Conservation (phyloP, 805 yeast species). For the Kuraishia floccosa region DNA sequence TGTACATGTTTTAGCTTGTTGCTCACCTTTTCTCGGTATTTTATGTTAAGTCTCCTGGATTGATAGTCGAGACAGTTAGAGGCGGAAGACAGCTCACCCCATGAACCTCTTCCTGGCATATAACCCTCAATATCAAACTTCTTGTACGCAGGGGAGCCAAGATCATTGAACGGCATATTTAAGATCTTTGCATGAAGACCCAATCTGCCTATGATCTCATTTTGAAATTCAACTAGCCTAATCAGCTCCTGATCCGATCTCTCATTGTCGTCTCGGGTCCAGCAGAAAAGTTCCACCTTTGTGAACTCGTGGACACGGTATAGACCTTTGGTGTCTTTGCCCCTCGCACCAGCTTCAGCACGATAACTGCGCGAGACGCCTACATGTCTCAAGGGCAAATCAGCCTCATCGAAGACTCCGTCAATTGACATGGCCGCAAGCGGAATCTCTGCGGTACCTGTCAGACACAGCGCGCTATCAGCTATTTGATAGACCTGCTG, state of each 20-base stretch:
- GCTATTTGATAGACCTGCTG: constrained; percentile 68
- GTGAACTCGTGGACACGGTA: constrained; percentile 95
- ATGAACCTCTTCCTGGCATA: constrained; percentile 89
- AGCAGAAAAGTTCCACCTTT: constrained; percentile 82
- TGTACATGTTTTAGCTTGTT: constrained; percentile 43
- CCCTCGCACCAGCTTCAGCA: constrained; percentile 97
- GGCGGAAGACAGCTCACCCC: constrained; percentile 81
- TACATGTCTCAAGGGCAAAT: constrained; percentile 48
- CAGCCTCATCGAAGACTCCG: constrained; percentile 24
- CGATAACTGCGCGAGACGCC: constrained; percentile 84
- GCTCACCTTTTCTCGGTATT: constrained; percentile 24
- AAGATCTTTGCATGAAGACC: constrained; percentile 77
- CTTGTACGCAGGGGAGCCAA: constrained; percentile 88
- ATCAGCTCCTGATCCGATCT: constrained; percentile 41
- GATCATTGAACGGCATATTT: constrained; percentile 81
- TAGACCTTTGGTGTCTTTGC: constrained; percentile 82
- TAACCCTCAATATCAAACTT: constrained; percentile 93
- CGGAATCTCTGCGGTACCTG: constrained; percentile 95
- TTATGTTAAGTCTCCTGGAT: constrained; percentile 69
- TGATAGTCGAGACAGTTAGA: constrained; percentile 93
- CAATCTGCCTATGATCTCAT: constrained; percentile 45
- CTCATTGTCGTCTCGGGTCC: constrained; percentile 31
- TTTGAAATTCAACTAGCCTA: constrained; percentile 52
- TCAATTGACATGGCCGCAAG: constrained; percentile 70
- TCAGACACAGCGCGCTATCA: constrained; percentile 45